Evolutionary conservation across 2,329 filamentous ascomycete genomes (phyloP), one percentile per base, ranked within the genome.

Genomic region (Beauveria sp.): DNA sequence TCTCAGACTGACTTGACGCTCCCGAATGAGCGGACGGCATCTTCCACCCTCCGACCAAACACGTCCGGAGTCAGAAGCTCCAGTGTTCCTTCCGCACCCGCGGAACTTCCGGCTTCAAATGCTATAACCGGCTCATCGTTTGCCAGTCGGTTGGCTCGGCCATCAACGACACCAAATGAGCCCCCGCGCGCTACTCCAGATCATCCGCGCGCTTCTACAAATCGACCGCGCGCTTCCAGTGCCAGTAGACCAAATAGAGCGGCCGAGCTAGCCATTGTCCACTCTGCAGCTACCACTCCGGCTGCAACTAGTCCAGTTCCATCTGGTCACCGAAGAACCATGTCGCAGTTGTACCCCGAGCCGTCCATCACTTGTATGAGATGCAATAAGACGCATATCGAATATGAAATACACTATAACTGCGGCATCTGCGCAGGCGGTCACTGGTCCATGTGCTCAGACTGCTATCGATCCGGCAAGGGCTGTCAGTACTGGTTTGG

Each of bases 401-500:
- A 96, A 71, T 91, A 96, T 67, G 86, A 91, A 9, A 76, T 96
- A 2, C 91, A 97, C 73, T 96, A 93, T 74, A 89, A 89, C 70
- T 98, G 93, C 73, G 73, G 76, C 2, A 79, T 80, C 55, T 97
- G 93, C 72, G 79, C 83, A 18, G 76, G 80, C 6, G 91, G 90
- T 1, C 78, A 84, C 52, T 96, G 88, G 79, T 88, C 93, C 70
- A 78, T 97, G 12, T 98, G 93, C 69, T 75, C 89, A 2, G 81
- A 81, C 65, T 98, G 93, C 76, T 97, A 96, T 72, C 86, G 91
- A 31, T 72, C 78, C 14, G 88, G 88, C 9, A 84, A 84, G 69
- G 93, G 93, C 12, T 98, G 93, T 71, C 79, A 85, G 20, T 85
- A 95, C 71, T 97, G 92, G 91, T 92, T 88, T 67, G 93, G 93